phyloP scores from a whole-genome alignment of 768 basidiomycete genomes.

The Amanita inopinata region DNA sequence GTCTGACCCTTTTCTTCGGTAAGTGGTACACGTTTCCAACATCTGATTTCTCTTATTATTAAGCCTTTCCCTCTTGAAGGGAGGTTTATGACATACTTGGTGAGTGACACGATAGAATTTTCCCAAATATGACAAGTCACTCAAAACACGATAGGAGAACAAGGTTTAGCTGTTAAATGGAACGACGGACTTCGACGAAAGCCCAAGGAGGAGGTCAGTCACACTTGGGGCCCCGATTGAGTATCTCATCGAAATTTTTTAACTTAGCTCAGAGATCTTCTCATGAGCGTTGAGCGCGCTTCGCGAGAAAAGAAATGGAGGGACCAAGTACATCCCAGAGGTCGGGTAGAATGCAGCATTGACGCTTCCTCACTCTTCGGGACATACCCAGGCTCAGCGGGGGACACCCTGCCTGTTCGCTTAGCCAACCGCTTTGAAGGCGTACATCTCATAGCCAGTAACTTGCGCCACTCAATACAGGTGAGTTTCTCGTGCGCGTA shows the following conservation, averaged over 20 bases:
- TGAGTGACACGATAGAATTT: constrained; percentile 16
- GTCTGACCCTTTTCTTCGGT: constrained; percentile 66
- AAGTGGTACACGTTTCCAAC: constrained; percentile 10
- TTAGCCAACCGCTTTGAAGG: constrained; percentile 27
- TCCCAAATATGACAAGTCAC: not conserved
- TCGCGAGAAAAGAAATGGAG: constrained; percentile 28
- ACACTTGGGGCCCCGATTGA: not conserved
- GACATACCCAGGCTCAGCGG: constrained; percentile 20
- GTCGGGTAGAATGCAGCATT: constrained; percentile 33
- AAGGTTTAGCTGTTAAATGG: constrained; percentile 34
- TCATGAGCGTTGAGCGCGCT: constrained; percentile 30
- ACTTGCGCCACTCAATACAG: constrained; percentile 34
- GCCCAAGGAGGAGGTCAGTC: constrained; percentile 37
- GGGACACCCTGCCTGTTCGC: constrained; percentile 16
- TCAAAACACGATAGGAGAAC: constrained; percentile 17
- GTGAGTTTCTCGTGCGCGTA: constrained; percentile 22
- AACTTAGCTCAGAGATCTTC: constrained; percentile 33
- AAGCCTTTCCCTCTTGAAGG: constrained; percentile 26
- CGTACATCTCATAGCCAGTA: constrained; percentile 23
- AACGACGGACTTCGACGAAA: constrained; percentile 32
- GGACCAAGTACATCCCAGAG: constrained; percentile 33
- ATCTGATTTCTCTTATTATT: constrained; percentile 5
- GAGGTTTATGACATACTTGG: constrained; percentile 73
- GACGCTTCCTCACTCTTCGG: constrained; percentile 41
- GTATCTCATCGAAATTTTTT: not conserved